Conservation (phyloP, 2,329 filamentous ascomycete species). For the Ophiostoma angusticollis region DNA sequence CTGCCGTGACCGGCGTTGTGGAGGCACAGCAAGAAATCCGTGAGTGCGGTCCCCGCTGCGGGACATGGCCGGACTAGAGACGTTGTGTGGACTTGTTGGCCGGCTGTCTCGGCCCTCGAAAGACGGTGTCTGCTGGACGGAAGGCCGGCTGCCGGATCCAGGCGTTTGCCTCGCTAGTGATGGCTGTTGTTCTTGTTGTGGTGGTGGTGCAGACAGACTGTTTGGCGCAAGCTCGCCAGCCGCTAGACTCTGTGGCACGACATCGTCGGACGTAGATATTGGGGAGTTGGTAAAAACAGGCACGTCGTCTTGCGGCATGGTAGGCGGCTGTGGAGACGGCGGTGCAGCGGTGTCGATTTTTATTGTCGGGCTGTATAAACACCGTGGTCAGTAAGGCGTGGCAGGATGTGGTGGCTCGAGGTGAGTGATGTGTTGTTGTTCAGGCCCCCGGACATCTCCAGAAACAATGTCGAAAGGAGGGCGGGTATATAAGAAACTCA, state of each 20-base stretch:
- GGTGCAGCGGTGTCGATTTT: constrained; percentile 42
- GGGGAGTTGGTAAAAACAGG: constrained; percentile 21
- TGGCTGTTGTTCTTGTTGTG: too few species aligned
- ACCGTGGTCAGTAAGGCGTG: not conserved
- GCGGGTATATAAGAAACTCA: constrained; percentile 5
- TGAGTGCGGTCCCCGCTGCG: constrained; percentile 32
- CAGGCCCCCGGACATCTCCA: not conserved
- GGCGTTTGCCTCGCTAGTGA: too few species aligned
- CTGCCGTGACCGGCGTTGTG: constrained; percentile 46
- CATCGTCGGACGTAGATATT: constrained; percentile 26
- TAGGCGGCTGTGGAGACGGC: constrained; percentile 21
- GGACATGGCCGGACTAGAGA: constrained; percentile 44
- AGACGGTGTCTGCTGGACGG: constrained; percentile 42
- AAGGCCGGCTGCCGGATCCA: constrained; percentile 23
- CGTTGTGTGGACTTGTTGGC: constrained; percentile 60
- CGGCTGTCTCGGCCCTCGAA: constrained; percentile 55
- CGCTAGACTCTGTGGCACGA: constrained; percentile 23
- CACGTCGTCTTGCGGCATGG: constrained; percentile 21
- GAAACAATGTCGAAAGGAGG: not conserved
- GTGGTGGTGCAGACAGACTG: constrained; percentile 14
- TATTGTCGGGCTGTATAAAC: constrained; percentile 40
- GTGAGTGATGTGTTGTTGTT: too few species aligned
- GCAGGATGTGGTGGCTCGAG: not conserved
- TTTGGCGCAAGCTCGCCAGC: not conserved
- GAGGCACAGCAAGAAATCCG: constrained; percentile 54